Evolutionary conservation across 2,329 filamentous ascomycete genomes (phyloP).

Genomic region (Magnaporthales sp.): DNA sequence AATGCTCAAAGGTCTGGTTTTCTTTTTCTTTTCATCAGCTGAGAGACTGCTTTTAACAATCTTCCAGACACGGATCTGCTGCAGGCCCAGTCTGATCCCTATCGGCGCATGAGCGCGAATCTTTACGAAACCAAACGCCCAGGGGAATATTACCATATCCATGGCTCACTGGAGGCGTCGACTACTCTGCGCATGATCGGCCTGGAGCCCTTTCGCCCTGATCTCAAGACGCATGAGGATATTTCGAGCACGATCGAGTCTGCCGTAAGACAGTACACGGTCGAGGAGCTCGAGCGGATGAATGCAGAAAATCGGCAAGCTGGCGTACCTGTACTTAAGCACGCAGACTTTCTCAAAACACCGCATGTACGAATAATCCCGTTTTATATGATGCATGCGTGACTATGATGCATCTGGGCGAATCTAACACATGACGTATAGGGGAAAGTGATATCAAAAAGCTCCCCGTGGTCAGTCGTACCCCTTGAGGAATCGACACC

Average conservation of each 20-base stretch:
- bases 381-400: background rate
- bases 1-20: conserved; percentile 21
- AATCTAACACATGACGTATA: background rate
- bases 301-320: conserved; percentile 50
- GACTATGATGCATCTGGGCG: background rate
- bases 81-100: conserved; percentile 60
- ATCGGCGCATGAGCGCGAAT: conserved; percentile 65
- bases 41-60: background rate
- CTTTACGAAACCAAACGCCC: conserved; percentile 59
- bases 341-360: conserved; percentile 49
- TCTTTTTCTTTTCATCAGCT: background rate
- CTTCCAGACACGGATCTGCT: conserved; percentile 60
- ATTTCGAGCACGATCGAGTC: conserved; percentile 36
- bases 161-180: conserved; percentile 64
- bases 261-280: conserved; percentile 45
- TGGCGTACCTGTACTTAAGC: conserved; percentile 49
- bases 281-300: conserved; percentile 46
- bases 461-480: conserved; percentile 41
- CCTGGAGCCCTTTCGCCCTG: conserved; percentile 45
- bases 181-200: conserved; percentile 64
- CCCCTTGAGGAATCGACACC: conserved; percentile 34
- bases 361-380: conserved; percentile 28
- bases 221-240: conserved; percentile 13
- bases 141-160: conserved; percentile 66
- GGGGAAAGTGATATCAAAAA: conserved; percentile 25